Evolutionary conservation across 176 grass and related monocot species (phyloP), one percentile per base, ranked within the genome.

Genomic region (Sorghum bicolor): DNA sequence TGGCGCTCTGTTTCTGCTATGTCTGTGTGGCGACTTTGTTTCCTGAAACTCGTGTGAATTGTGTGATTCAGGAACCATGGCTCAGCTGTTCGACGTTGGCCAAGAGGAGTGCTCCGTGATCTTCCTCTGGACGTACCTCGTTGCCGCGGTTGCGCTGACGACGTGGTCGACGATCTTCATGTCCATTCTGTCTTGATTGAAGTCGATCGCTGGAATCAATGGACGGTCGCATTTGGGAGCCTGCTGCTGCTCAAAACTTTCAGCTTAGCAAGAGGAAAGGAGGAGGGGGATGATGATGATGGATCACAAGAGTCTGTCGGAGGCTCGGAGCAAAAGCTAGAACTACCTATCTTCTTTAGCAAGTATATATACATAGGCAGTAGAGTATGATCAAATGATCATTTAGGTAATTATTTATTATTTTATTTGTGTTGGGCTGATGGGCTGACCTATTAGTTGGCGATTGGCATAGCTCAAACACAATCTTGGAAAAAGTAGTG

Each of bases 81-180:
- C 93, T 2, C 90, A 95, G 85, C 67, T 95, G 48, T 95, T 92
- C 12, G 88, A 95, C 32, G 83, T 95, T 34, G 88, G 66, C 1
- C 93, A 95, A 7, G 88, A 95, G 89, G 90, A 95, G 26, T 90
- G 93, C 83, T 95, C 93, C 2, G 90, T 95, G 45, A 89, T 95
- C 53, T 95, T 92, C 31, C 66, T 95, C 1, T 95, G 88, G 93
- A 92, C 93, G 15, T 92, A 95, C 48, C 65, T 90, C 5, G 50
- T 87, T 15, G 88, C 90, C 2, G 93, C 86, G 30, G 57, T 89
- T 61, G 79, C 90, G 24, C 88, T 95, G 40, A 95, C 93, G 5
- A 64, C 78, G n/a, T 95, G 93, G 93, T 95, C 90, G 50, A 95
- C 90, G 4, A 52, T 92, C 34, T 95, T 95, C 85, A 86, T 92